These are phyloP conservation scores for Mrakia hoshinonis DNA, from an alignment of 768 basidiomycete genomes.

Conservation along the genomic window DNA sequence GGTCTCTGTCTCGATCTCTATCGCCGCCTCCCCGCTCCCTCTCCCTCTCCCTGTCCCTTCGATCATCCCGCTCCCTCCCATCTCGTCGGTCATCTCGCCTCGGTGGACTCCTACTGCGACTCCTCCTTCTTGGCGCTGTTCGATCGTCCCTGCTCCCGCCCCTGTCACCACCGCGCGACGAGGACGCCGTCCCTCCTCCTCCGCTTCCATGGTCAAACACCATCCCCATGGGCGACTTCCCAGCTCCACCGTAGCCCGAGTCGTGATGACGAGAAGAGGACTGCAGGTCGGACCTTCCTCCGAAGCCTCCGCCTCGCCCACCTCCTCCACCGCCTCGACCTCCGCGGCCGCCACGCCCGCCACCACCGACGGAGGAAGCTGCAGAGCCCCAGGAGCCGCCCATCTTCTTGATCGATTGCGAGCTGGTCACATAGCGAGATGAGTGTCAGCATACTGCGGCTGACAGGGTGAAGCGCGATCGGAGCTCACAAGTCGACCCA, in stretches of 20 bases:
- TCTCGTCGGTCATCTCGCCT: conserved; percentile 15
- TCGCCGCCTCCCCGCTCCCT: conserved; percentile 29
- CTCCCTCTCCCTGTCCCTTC: conserved; percentile 30
- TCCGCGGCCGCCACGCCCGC: conserved; percentile 24
- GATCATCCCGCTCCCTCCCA: background rate
- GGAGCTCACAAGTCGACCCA: conserved; percentile 86
- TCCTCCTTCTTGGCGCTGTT: conserved; percentile 19
- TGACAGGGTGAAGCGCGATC: background rate
- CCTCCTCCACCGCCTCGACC: conserved; percentile 30
- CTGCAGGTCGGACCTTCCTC: conserved; percentile 66
- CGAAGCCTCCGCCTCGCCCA: conserved; percentile 46
- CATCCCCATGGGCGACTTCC: conserved; percentile 48
- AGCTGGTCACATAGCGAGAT: conserved; percentile 48
- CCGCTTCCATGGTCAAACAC: conserved; percentile 67
- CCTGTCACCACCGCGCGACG: conserved; percentile 21
- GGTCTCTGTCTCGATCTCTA: conserved; percentile 31
- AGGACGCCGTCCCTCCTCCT: conserved; percentile 27
- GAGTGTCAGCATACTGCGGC: too few species aligned
- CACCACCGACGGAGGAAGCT: conserved; percentile 37
- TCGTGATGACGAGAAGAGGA: conserved; percentile 48
- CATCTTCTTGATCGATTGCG: conserved; percentile 85
- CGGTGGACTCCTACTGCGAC: conserved; percentile 36
- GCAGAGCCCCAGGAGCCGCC: conserved; percentile 72
- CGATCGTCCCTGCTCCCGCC: conserved; percentile 30
- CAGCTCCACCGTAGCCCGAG: conserved; percentile 9